Conservation (phyloP, 2,329 filamentous ascomycete genomes). For the Fusarium praegraminearum region DNA sequence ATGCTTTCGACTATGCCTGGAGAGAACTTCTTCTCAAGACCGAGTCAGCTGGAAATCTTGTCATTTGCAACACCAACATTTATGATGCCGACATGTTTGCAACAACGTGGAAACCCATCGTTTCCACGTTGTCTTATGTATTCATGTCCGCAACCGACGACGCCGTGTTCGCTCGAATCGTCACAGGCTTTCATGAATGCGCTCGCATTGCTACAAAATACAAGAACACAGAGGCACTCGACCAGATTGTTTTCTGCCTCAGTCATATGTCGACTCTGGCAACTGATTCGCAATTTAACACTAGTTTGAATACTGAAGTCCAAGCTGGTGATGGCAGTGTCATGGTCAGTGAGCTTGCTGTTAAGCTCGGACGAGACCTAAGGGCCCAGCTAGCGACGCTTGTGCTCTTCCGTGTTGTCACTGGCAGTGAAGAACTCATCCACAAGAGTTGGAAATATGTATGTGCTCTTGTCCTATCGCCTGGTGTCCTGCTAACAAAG, state of each 20-base stretch:
- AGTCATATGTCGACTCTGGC: slow-evolving; percentile 91
- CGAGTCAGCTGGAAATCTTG: slow-evolving; percentile 77
- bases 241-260: slow-evolving; percentile 91
- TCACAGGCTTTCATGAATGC: slow-evolving; percentile 96
- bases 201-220: slow-evolving; percentile 91
- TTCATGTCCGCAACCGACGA: slow-evolving; percentile 99
- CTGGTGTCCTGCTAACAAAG: slow-evolving; percentile 37
- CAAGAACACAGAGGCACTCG: slow-evolving; percentile 84
- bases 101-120: slow-evolving; percentile 93
- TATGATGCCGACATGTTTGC: slow-evolving; percentile 99
- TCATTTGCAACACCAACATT: slow-evolving; percentile 89
- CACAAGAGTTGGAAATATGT: slow-evolving; percentile 82
- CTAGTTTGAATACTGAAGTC: slow-evolving; percentile 92
- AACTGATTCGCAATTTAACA: slow-evolving; percentile 80
- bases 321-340: slow-evolving; percentile 92
- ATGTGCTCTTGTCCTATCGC: slow-evolving; percentile 54
- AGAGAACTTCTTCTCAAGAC: slow-evolving; percentile 92
- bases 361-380: slow-evolving; percentile 94
- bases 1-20: slow-evolving; percentile 98
- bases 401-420: slow-evolving; percentile 93
- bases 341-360: slow-evolving; percentile 98
- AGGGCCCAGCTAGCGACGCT: slow-evolving; percentile 93
- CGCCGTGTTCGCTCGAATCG: slow-evolving; percentile 90
- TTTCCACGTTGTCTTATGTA: slow-evolving; percentile 95
- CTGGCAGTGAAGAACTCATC: slow-evolving; percentile 83